Base-by-base conservation (phyloP, 139 green algal species). In the Pseudopediastrum boryanum region DNA sequence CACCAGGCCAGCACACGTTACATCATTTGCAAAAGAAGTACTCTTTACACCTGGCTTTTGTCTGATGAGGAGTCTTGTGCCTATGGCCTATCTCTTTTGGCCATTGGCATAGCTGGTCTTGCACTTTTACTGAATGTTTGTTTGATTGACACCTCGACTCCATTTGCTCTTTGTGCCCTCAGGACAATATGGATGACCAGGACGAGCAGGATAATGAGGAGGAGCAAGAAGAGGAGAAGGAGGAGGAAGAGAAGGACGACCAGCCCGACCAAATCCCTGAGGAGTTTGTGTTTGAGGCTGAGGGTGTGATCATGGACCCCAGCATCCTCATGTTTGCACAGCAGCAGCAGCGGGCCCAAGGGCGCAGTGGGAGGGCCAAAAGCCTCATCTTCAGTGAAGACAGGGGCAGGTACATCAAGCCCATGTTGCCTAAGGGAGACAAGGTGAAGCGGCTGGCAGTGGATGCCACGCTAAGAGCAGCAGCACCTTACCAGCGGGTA, bases 281-380 rank as follows among this genome's bases (percentile, higher is more conserved):
- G 88, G 95, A 99, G 92, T 99, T 99, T 81, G 92, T 99, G 75
- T 98, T 99, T 82, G 96, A 99, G 82, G 75, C 91, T 19, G 96
- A 99, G 84, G 95, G 94, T 27, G 94, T 95, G 12, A 88, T 99
- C 75, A 77, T 97, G 52, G 95, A 98, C 87, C 88, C 92, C 46
- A 84, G 75, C 50, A 81, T 99, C 52, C 89, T 99, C 44, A 89
- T 91, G 80, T 99, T 99, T 78, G 96, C 95, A 6, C 92, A 98
- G 83, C 71, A 91, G 82, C 94, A 97, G 85, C 94, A 98, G 88
- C 86, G 90, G 16, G 88, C 90, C n/a, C 88, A 95, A 81, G 96
- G 96, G 5, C 91, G 92, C 46, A 90, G 86, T 10, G 96, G 96
- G 12, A 85, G 90, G n/a, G 90, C 96, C 66, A 99, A 99, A 86